Evolutionary conservation across 106 monocot genomes (phyloP), one percentile per base, ranked within the genome.

Genomic region (Dioscorea zingiberensis): DNA sequence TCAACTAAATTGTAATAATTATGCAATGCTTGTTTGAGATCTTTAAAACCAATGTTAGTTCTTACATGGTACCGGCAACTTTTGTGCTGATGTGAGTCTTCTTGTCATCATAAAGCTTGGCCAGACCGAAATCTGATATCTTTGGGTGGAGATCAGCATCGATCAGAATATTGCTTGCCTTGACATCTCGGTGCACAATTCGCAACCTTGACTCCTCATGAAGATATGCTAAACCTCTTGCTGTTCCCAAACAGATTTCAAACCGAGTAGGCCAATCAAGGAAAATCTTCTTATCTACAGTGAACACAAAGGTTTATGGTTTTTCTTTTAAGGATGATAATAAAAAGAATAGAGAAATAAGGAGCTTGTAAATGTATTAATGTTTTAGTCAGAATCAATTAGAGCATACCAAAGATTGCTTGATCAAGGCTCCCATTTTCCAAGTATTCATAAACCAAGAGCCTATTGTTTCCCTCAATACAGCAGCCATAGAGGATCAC

Each of bases 61-160:
- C 83, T 75, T 78, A 90, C 94, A 91, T 80, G 73, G 95, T 91
- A 44, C 95, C 95, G 6, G 91, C 95, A 74, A 95, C 78, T 55
- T 83, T 84, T 22, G 95, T 95, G 79, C 83, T 91, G 65, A 91
- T 85, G 67, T 95, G 95, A 21, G 87, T 95, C 53, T 81, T 87
- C 18, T 72, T 82, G 25, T 87, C 84, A 71, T 94, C 97, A 70
- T 92, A 92, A 53, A 97, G 97, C 67, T 89, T 97, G 25, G 97
- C 89, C 21, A 89, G 79, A 29, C 89, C 89, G 58, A 89, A 89
- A 69, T 89, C 89, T 30, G 89, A 89, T 69, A 89, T 85, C 65
- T 85, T 89, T 27, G 89, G 89, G 64, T 62, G 79, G 13, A 89
- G 73, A 65, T 97, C 75, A 1, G 44, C 58, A 67, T 92, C 92